Evolutionary conservation across 2,329 filamentous ascomycete genomes (phyloP).

Genomic region (Cryphonectria carpinicola): DNA sequence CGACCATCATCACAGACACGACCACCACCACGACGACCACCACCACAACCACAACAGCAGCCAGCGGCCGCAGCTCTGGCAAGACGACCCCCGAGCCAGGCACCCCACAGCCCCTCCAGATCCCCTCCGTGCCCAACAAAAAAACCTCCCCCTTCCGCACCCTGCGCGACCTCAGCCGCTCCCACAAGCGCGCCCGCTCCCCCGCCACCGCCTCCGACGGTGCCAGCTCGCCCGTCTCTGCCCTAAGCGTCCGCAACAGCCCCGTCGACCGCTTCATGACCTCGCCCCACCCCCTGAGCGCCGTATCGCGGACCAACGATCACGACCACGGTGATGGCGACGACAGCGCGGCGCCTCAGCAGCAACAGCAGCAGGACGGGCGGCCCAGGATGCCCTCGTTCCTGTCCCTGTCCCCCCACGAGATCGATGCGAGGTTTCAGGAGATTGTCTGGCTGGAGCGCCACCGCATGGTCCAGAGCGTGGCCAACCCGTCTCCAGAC

Average conservation of each 20-base stretch:
- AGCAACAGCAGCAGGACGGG: conserved; percentile 20
- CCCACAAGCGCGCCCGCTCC: conserved; percentile 54
- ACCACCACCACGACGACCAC: conserved; percentile 7
- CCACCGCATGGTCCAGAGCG: conserved; percentile 47
- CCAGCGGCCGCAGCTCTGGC: conserved; percentile 24
- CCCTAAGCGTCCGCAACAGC: conserved; percentile 38
- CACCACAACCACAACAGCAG: conserved; percentile 21
- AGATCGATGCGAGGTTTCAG: conserved; percentile 55
- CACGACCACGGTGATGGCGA: background rate
- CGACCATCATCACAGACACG: conserved; percentile 26
- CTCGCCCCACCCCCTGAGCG: conserved; percentile 26
- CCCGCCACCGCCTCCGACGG: conserved; percentile 35
- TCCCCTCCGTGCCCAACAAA: conserved; percentile 25
- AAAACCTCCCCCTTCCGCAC: conserved; percentile 42
- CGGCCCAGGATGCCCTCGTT: conserved; percentile 43
- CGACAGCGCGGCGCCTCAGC: background rate
- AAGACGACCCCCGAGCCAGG: conserved; percentile 27
- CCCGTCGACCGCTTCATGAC: conserved; percentile 33
- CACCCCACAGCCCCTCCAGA: conserved; percentile 22
- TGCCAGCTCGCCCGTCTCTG: conserved; percentile 31
- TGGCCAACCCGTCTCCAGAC: conserved; percentile 42
- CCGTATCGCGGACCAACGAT: conserved; percentile 20
- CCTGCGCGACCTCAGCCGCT: conserved; percentile 47
- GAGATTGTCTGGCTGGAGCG: conserved; percentile 60
- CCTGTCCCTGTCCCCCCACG: conserved; percentile 43